phyloP scores from a whole-genome alignment of 2,329 filamentous ascomycete genomes.

The Botrytis fragariae region DNA sequence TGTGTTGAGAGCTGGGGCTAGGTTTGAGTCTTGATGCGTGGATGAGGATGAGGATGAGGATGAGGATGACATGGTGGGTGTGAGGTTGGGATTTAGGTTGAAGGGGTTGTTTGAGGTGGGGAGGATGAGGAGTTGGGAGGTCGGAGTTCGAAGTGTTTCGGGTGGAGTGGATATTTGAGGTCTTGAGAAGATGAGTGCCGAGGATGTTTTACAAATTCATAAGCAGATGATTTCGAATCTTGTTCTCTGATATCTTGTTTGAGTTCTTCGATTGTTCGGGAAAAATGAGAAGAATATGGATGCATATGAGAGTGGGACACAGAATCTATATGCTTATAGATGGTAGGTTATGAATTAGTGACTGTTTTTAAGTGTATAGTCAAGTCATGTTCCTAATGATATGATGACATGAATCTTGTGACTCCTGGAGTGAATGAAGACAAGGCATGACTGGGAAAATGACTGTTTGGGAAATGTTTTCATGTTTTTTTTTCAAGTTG shows the following conservation, averaged over 20 bases:
- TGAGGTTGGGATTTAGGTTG: no score
- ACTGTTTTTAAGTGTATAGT: background rate
- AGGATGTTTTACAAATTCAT: background rate
- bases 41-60: no score
- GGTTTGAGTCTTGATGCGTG: accelerated
- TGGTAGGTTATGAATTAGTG: background rate
- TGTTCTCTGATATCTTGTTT: no score
- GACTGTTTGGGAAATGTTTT: background rate
- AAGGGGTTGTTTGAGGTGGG: no score
- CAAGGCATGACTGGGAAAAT: background rate
- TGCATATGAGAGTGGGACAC: background rate
- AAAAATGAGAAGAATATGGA: background rate
- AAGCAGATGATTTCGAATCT: no score
- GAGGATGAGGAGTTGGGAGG: background rate
- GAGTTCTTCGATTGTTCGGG: background rate
- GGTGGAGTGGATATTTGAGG: background rate
- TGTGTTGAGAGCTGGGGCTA: no score
- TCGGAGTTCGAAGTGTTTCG: background rate
- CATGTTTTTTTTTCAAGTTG: background rate
- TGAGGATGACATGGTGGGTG: background rate
- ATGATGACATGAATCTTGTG: background rate
- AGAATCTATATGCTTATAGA: background rate
- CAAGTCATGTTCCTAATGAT: background rate
- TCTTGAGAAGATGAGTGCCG: background rate
- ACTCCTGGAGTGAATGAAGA: background rate